phyloP scores from a whole-genome alignment of 345 rosid genomes.

The Dipteronia dyeriana region DNA sequence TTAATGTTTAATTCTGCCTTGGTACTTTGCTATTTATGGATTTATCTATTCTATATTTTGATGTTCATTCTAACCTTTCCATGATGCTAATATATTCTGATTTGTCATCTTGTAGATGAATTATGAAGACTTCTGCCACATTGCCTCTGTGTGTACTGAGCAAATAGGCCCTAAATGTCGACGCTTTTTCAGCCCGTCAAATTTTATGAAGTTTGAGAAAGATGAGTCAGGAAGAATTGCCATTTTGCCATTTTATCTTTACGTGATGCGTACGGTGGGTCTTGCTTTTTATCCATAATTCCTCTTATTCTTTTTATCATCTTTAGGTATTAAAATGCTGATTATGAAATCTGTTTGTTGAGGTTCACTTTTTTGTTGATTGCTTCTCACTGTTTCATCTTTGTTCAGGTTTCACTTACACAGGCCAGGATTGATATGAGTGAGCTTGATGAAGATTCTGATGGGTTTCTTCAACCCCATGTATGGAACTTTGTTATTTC shows the following conservation, averaged over 20 bases:
- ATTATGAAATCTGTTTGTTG: not conserved
- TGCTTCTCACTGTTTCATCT: slow-evolving; percentile 20
- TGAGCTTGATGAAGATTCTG: slow-evolving; percentile 98
- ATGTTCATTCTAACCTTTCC: slow-evolving; percentile 2
- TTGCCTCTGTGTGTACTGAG: slow-evolving; percentile 93
- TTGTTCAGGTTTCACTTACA: slow-evolving; percentile 90
- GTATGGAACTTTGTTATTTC: slow-evolving; percentile 38
- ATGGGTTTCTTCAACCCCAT: slow-evolving; percentile 91
- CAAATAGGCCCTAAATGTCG: slow-evolving; percentile 98
- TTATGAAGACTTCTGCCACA: slow-evolving; percentile 98
- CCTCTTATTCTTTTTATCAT: not conserved
- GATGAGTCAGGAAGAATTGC: slow-evolving; percentile 99
- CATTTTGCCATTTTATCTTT: slow-evolving; percentile 93
- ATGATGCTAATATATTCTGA: slow-evolving; percentile 20
- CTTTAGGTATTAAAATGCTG: not conserved
- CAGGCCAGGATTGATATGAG: slow-evolving; percentile 99
- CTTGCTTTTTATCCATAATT: not conserved
- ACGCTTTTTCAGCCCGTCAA: slow-evolving; percentile 96
- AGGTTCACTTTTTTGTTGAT: not conserved
- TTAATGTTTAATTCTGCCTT: not conserved
- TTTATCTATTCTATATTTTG: not conserved
- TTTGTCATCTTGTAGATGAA: slow-evolving; percentile 67
- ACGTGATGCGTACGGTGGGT: slow-evolving; percentile 98
- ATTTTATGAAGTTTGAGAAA: slow-evolving; percentile 99
- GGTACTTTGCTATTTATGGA: not conserved